phyloP scores from a whole-genome alignment of 179 eudicot species.

The Spinacia oleracea region DNA sequence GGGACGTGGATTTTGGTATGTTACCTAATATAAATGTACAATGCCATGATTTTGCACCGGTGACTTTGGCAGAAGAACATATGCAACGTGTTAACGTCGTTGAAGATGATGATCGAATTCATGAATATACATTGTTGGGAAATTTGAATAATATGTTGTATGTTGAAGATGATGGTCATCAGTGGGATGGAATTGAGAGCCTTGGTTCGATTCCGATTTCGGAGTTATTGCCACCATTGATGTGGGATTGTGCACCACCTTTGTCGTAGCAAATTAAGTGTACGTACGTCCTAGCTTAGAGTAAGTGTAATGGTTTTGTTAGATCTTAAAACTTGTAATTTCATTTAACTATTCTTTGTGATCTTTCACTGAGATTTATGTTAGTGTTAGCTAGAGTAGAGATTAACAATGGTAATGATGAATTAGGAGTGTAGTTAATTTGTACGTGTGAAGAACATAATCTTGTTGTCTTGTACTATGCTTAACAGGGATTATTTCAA shows the following conservation, averaged over 20 bases:
- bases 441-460: not conserved
- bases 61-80: slow-evolving; percentile 9
- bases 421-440: not conserved
- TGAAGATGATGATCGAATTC: slow-evolving; percentile 11
- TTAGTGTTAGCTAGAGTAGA: not conserved
- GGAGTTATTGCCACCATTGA: slow-evolving; percentile 29
- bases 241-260: slow-evolving; percentile 64
- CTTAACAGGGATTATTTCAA: not conserved
- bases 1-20: slow-evolving; percentile 24
- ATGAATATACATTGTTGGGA: slow-evolving; percentile 15
- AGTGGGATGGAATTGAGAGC: slow-evolving; percentile 9
- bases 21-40: slow-evolving; percentile 22
- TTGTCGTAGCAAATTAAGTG: slow-evolving; percentile 50
- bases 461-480: not conserved
- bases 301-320: slow-evolving; percentile 11
- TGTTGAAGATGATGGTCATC: slow-evolving; percentile 9
- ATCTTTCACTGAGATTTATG: not conserved
- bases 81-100: not conserved
- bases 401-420: not conserved
- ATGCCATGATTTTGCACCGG: not conserved
- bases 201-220: slow-evolving; percentile 21
- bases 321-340: not conserved
- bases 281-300: not conserved
- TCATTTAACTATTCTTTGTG: not conserved
- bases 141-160: slow-evolving; percentile 30